Conservation (phyloP, 2,329 filamentous ascomycete species). For the Ophiostoma ips region DNA sequence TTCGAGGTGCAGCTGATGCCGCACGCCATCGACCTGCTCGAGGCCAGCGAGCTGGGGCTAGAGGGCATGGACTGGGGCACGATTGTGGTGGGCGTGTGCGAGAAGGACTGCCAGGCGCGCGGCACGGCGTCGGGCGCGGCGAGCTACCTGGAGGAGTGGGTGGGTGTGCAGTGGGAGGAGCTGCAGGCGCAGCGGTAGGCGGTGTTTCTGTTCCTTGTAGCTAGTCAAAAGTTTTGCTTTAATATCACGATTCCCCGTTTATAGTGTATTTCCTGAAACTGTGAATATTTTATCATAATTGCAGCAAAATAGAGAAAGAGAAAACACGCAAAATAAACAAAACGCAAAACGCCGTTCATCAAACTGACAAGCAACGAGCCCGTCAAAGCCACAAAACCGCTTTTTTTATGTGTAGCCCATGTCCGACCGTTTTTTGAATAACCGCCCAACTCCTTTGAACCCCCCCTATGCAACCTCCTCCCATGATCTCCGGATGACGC, state of each 20-base stretch:
- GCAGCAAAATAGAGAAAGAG: no score
- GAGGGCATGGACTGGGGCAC: conserved; percentile 99
- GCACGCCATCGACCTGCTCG: conserved; percentile 77
- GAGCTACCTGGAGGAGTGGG: conserved; percentile 88
- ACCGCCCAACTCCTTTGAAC: conserved; percentile 2
- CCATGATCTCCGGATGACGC: conserved; percentile 72
- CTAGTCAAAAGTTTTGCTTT: neutral
- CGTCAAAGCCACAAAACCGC: no score
- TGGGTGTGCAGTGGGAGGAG: conserved; percentile 97
- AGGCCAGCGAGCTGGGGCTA: conserved; percentile 55
- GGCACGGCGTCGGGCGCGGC: conserved; percentile 46
- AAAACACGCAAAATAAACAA: no score
- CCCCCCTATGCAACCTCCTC: conserved; percentile 56
- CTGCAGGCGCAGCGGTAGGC: conserved; percentile 21
- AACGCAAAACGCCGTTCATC: conserved; percentile 5
- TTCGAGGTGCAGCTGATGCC: conserved; percentile 92
- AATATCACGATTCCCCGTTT: neutral
- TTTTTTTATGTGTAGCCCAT: neutral
- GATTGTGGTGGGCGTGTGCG: conserved; percentile 74
- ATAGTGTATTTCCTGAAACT: no score
- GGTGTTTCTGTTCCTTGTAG: neutral
- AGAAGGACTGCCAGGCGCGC: conserved; percentile 55
- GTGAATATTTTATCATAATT: no score
- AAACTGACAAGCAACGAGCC: conserved; percentile 1
- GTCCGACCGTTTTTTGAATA: conserved; percentile 3